These are phyloP conservation scores for Agaricus bisporus DNA, from an alignment of 768 basidiomycete genomes.

Conservation along the genomic window DNA sequence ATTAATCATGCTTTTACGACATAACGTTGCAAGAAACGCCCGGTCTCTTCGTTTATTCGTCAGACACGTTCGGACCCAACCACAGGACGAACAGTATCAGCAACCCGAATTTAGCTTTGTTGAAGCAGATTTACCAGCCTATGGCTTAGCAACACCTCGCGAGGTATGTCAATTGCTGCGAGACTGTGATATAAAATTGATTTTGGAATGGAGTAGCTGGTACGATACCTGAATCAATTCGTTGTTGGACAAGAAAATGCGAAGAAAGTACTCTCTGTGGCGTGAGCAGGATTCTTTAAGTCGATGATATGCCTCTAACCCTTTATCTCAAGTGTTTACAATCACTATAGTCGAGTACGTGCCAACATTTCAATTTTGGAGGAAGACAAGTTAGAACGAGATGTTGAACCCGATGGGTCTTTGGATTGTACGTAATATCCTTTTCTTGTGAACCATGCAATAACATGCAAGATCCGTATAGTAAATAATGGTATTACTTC, in stretches of 20 bases:
- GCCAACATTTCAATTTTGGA: constrained; percentile 55
- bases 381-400: constrained; percentile 23
- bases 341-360: constrained; percentile 87
- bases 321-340: constrained; percentile 64
- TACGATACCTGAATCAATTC: constrained; percentile 81
- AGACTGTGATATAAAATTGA: background rate
- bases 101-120: constrained; percentile 13
- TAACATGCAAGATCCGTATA: constrained; percentile 7
- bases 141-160: constrained; percentile 53
- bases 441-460: background rate
- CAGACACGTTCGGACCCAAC: constrained; percentile 50
- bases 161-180: constrained; percentile 25
- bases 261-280: constrained; percentile 91
- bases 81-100: constrained; percentile 35
- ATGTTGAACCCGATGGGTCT: constrained; percentile 10
- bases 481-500: constrained; percentile 39
- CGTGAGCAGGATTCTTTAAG: constrained; percentile 46
- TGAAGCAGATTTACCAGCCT: constrained; percentile 23
- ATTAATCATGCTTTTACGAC: constrained; percentile 9
- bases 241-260: constrained; percentile 89
- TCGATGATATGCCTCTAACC: background rate
- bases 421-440: constrained; percentile 13
- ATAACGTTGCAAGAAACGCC: background rate
- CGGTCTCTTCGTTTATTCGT: constrained; percentile 12
- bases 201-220: constrained; percentile 47